phyloP scores from a whole-genome alignment of 208 protist genomes.

The Tritrichomonas foetus region DNA sequence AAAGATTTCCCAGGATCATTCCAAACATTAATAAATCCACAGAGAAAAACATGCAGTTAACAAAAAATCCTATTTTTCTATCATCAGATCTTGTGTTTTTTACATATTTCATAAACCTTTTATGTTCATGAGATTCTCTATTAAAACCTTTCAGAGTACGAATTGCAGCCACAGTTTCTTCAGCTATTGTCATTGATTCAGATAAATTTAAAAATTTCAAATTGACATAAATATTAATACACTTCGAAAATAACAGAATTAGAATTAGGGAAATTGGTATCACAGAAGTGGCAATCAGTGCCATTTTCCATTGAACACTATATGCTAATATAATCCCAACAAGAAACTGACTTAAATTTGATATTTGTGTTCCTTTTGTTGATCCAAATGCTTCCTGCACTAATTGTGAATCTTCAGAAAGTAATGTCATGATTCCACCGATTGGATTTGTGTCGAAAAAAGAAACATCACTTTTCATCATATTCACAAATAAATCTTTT shows the following conservation, averaged over 20 bases:
- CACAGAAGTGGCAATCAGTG: not conserved
- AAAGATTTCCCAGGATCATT: not conserved
- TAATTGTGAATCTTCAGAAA: not conserved
- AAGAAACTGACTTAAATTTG: not conserved
- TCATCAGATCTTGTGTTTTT: not conserved
- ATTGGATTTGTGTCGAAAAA: conserved; percentile 33
- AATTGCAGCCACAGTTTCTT: conserved; percentile 43
- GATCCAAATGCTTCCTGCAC: not conserved
- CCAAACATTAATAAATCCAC: not conserved
- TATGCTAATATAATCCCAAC: not conserved
- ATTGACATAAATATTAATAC: not conserved
- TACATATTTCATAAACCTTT: not conserved
- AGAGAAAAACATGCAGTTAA: not conserved
- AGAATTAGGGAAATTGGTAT: not conserved
- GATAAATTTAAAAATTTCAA: not conserved
- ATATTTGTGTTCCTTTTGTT: not conserved
- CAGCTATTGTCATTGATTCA: conserved; percentile 38
- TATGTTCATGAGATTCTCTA: not conserved
- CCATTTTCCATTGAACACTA: not conserved
- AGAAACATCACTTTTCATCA: not conserved
- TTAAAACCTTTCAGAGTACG: conserved; percentile 40
- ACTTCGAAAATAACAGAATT: not conserved
- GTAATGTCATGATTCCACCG: not conserved
- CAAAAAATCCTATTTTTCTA: not conserved
- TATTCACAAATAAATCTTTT: not conserved